A percentile compares a stretch with the other conserved stretches of the same genome.
Evolutionary conservation across 2,329 filamentous ascomycete genomes (phyloP).

Genomic region (Diaporthe sp.): DNA sequence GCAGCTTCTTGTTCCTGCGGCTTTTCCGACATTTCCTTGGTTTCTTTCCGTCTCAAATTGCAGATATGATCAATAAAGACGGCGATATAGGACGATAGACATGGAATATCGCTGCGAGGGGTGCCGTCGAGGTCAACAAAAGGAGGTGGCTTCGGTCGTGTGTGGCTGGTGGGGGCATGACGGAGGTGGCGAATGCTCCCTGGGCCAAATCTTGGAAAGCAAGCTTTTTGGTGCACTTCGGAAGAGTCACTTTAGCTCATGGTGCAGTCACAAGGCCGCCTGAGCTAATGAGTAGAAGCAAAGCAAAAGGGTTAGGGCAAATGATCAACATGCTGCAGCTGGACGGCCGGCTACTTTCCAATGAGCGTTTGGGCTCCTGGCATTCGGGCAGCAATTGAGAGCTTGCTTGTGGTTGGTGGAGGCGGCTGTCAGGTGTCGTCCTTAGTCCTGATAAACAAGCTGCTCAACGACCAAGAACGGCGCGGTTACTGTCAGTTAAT

Average conservation of each 20-base stretch:
- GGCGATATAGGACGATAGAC: not conserved
- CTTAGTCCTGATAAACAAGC: not conserved
- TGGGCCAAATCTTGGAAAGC: slow-evolving; percentile 18
- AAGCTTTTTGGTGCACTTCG: not conserved
- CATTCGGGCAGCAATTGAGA: not conserved
- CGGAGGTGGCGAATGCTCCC: slow-evolving; percentile 32
- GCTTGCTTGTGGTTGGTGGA: not conserved
- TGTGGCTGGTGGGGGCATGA: slow-evolving; percentile 38
- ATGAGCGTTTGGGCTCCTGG: not conserved
- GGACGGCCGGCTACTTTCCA: not conserved
- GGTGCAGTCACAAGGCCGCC: not conserved
- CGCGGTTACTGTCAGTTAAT: too few relatives aligned
- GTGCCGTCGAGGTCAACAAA: not conserved
- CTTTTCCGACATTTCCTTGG: slow-evolving; percentile 17
- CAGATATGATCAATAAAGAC: not conserved
- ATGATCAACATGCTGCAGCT: not conserved
- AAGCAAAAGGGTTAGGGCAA: slow-evolving; percentile 22
- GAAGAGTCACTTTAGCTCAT: slow-evolving; percentile 13
- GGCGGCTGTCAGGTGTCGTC: not conserved
- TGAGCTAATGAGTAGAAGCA: not conserved
- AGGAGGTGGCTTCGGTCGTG: slow-evolving; percentile 6
- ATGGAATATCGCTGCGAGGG: not conserved
- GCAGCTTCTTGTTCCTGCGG: slow-evolving; percentile 25
- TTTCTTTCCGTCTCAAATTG: not conserved
- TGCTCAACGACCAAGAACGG: too few relatives aligned